Conservation (phyloP, 169 alveolate genomes). For the Eimeria maxima region DNA sequence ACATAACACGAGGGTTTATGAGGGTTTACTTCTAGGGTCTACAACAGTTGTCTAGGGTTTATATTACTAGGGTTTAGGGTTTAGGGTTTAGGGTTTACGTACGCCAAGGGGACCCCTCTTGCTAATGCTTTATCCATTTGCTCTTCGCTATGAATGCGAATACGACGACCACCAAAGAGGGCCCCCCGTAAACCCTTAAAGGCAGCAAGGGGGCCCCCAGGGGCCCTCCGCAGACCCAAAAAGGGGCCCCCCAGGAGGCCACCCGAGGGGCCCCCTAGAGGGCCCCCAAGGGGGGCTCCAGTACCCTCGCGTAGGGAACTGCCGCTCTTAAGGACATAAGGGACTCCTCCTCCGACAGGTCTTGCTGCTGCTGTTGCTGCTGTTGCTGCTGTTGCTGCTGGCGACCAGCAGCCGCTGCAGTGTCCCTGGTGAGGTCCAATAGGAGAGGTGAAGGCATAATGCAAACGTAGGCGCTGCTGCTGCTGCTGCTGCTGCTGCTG, state of each 20-base stretch:
- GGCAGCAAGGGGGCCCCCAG: neutral
- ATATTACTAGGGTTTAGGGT: conserved; percentile 21
- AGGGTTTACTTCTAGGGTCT: no score
- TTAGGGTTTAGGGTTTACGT: conserved; percentile 1
- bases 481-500: no score
- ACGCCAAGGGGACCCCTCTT: conserved; percentile 76
- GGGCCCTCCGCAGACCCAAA: neutral
- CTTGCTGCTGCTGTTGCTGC: no score
- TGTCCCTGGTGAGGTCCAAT: neutral
- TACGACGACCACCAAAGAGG: conserved; percentile 15
- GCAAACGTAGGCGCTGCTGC: no score
- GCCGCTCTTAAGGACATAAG: neutral
- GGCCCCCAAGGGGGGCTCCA: conserved; percentile 13
- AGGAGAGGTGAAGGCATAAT: neutral
- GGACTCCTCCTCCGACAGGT: no score
- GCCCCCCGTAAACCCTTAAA: neutral
- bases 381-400: no score
- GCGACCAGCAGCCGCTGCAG: neutral
- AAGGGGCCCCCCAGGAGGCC: neutral
- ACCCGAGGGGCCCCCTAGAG: neutral
- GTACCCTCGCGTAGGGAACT: no score
- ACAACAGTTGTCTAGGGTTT: no score
- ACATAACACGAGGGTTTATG: no score
- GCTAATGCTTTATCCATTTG: conserved; percentile 70
- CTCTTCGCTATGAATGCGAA: conserved; percentile 39